phyloP scores from a whole-genome alignment of 495 filamentous ascomycete genomes.

The Podospora bellae-mahoneyi region DNA sequence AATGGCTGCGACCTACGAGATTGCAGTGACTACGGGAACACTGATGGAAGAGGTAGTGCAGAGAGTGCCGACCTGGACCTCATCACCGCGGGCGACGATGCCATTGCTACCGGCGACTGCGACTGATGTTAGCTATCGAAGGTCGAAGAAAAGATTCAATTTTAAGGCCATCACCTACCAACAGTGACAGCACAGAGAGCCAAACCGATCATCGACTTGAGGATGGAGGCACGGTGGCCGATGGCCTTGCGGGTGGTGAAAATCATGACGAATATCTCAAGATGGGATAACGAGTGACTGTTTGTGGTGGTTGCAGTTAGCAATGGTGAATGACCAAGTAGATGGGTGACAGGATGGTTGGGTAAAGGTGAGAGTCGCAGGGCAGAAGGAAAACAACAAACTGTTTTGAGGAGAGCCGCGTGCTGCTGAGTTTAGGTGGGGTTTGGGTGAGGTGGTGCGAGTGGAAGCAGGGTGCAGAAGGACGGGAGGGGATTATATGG shows the following conservation, averaged over 20 bases:
- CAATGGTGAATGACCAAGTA: background rate
- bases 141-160: background rate
- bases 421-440: background rate
- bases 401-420: background rate
- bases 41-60: constrained; percentile 2
- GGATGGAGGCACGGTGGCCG: background rate
- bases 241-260: background rate
- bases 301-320: background rate
- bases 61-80: background rate
- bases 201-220: background rate
- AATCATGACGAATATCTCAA: constrained; percentile 10
- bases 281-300: constrained; percentile 2
- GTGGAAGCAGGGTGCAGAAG: background rate
- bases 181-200: background rate
- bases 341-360: background rate
- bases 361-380: background rate
- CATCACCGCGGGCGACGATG: background rate
- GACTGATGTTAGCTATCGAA: background rate
- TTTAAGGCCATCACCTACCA: background rate
- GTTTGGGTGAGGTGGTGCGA: background rate
- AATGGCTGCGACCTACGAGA: background rate
- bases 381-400: background rate
- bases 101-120: background rate
- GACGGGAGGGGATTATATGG: background rate
- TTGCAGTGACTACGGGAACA: background rate